Percentiles rank a stretch among this genome's conserved stretches.
These are phyloP conservation scores for Ampelocalamus luodianensis DNA, from an alignment of 176 grass and related monocot species.

Conservation along the genomic window DNA sequence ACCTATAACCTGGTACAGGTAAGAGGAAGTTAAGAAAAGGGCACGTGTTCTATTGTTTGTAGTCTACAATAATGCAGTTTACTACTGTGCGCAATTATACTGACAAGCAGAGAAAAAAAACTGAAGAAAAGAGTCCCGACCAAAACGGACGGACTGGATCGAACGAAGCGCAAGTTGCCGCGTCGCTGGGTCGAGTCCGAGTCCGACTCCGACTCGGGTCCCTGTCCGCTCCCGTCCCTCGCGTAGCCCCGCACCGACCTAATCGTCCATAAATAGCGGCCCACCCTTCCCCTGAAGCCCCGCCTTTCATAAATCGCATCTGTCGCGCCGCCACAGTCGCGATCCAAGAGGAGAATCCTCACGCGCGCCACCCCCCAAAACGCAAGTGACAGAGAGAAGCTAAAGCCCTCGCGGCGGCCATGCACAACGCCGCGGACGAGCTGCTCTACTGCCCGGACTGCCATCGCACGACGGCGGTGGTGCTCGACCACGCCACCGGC, in stretches of 20 bases:
- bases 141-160: too few relatives aligned
- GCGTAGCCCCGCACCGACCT: background rate
- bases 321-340: background rate
- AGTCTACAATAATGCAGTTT: too few relatives aligned
- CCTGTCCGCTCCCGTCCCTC: too few relatives aligned
- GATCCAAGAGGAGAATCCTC: background rate
- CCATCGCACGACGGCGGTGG: conserved; percentile 47
- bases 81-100: too few relatives aligned
- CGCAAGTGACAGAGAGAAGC: background rate
- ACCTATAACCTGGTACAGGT: too few relatives aligned
- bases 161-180: too few relatives aligned
- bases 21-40: too few relatives aligned
- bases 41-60: too few relatives aligned
- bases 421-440: conserved; percentile 9
- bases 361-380: background rate
- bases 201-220: too few relatives aligned
- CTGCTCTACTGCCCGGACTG: conserved; percentile 51
- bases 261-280: background rate
- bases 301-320: background rate
- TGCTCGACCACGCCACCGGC: conserved; percentile 59
- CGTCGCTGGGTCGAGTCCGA: too few relatives aligned
- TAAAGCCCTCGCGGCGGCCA: background rate
- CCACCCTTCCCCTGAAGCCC: background rate
- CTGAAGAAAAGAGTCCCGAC: too few relatives aligned
- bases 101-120: too few relatives aligned